A percentile compares a stretch with the other conserved stretches of the same genome.
Conservation (phyloP, 2,329 filamentous ascomycete species). For the Penicillium sp. region DNA sequence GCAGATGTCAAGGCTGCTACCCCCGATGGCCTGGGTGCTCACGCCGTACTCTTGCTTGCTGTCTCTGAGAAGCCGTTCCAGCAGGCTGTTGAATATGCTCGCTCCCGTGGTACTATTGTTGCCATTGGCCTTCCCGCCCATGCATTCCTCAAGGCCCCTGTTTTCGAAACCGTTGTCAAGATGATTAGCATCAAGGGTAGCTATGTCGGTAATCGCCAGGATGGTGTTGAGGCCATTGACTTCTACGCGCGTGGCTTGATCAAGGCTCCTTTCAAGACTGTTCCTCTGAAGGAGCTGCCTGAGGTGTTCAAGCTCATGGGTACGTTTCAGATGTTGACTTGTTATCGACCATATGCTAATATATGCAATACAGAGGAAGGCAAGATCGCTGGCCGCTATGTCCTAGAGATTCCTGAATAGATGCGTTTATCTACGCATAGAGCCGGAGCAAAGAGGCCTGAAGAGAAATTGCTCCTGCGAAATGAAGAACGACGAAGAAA, state of each 20-base stretch:
- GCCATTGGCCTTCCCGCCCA: conserved; percentile 84
- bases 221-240: conserved; percentile 83
- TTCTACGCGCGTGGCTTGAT: conserved; percentile 84
- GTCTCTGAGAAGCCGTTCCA: conserved; percentile 92
- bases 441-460: neutral
- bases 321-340: conserved; percentile 18
- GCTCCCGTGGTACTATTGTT: conserved; percentile 75
- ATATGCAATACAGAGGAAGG: conserved; percentile 29
- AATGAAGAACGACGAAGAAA: neutral
- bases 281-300: conserved; percentile 75
- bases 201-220: conserved; percentile 89
- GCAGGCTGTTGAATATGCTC: conserved; percentile 85
- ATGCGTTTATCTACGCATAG: neutral
- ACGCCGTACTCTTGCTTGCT: conserved; percentile 82
- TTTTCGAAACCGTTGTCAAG: conserved; percentile 83
- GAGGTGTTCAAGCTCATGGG: conserved; percentile 75
- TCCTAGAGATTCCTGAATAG: conserved; percentile 44
- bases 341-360: conserved; percentile 15
- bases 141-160: conserved; percentile 75
- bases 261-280: conserved; percentile 80
- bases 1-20: conserved; percentile 80
- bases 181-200: conserved; percentile 92
- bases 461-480: neutral
- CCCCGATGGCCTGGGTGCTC: conserved; percentile 75
- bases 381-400: conserved; percentile 43